These are phyloP conservation scores for Closterium sp. DNA, from an alignment of 139 green algal genomes.

Conservation along the genomic window DNA sequence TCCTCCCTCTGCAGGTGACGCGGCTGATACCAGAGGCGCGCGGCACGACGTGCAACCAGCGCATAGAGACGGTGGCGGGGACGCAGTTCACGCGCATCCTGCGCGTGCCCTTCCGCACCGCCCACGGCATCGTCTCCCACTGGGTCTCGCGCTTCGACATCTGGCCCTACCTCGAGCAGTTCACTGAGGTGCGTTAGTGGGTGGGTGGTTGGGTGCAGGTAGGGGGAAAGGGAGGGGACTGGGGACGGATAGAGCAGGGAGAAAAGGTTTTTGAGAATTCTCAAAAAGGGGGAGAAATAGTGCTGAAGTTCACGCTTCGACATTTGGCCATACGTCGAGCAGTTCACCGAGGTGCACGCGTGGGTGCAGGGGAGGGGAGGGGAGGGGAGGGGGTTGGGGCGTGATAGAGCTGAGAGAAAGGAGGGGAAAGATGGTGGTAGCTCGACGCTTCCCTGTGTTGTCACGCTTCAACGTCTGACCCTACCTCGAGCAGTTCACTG, in stretches of 20 bases:
- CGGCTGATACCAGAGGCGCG: constrained; percentile 75
- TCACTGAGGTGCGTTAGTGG: constrained; percentile 63
- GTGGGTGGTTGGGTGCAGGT: background rate
- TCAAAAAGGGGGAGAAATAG: too few relatives aligned
- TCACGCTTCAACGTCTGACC: constrained; percentile 77
- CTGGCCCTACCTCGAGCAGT: constrained; percentile 82
- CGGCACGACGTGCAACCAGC: constrained; percentile 76
- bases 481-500: constrained; percentile 78
- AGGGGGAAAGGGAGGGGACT: too few relatives aligned
- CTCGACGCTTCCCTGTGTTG: constrained; percentile 57
- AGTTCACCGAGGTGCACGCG: constrained; percentile 64
- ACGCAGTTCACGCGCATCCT: constrained; percentile 70
- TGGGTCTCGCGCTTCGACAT: constrained; percentile 78
- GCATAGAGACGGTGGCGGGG: constrained; percentile 72
- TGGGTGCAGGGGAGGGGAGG: background rate
- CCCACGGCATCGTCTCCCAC: constrained; percentile 51
- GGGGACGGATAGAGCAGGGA: too few relatives aligned
- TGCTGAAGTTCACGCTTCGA: too few relatives aligned
- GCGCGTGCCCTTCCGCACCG: constrained; percentile 71
- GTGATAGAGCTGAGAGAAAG: too few relatives aligned
- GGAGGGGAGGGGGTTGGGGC: too few relatives aligned
- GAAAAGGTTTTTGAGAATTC: too few relatives aligned
- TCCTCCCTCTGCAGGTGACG: constrained; percentile 62
- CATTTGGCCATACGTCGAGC: constrained; percentile 82
- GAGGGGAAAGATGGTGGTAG: too few relatives aligned